Evolutionary conservation across 345 rosid genomes (phyloP).

Genomic region (Kernera saxatilis): DNA sequence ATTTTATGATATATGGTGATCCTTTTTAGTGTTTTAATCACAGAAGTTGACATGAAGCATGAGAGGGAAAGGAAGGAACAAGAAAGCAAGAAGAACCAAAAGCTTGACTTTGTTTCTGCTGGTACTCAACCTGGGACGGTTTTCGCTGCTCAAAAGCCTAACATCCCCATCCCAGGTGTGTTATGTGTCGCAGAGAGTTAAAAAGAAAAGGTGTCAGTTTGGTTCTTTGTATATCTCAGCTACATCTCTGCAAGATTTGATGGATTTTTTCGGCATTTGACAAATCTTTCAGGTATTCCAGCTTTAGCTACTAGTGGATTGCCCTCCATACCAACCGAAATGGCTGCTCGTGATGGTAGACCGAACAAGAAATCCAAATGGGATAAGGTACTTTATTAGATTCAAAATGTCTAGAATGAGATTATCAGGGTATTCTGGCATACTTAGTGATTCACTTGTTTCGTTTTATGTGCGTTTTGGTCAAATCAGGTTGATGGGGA

Average conservation of each 20-base stretch:
- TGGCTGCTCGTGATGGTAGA: constrained; percentile 57
- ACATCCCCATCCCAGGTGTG: constrained; percentile 62
- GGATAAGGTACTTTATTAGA: constrained; percentile 61
- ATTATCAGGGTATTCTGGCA: background rate
- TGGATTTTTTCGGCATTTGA: background rate
- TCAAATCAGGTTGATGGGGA: constrained; percentile 72
- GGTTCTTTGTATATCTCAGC: background rate
- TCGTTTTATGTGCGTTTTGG: background rate
- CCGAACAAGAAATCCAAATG: constrained; percentile 91
- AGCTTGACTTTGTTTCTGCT: constrained; percentile 62
- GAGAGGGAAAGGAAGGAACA: constrained; percentile 88
- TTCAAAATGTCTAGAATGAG: background rate
- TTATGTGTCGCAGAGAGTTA: background rate
- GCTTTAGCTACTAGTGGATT: constrained; percentile 40
- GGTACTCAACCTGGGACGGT: constrained; percentile 59
- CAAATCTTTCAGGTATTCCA: constrained; percentile 34
- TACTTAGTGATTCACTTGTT: background rate
- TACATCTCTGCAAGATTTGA: background rate
- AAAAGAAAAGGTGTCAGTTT: background rate
- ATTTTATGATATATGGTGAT: background rate
- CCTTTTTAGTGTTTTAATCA: background rate
- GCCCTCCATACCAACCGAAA: constrained; percentile 35
- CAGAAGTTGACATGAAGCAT: constrained; percentile 75
- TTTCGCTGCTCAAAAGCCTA: constrained; percentile 47
- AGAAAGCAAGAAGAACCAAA: constrained; percentile 75